Evolutionary conservation across 2,329 filamentous ascomycete genomes (phyloP).

Genomic region (Aphanocladium album): DNA sequence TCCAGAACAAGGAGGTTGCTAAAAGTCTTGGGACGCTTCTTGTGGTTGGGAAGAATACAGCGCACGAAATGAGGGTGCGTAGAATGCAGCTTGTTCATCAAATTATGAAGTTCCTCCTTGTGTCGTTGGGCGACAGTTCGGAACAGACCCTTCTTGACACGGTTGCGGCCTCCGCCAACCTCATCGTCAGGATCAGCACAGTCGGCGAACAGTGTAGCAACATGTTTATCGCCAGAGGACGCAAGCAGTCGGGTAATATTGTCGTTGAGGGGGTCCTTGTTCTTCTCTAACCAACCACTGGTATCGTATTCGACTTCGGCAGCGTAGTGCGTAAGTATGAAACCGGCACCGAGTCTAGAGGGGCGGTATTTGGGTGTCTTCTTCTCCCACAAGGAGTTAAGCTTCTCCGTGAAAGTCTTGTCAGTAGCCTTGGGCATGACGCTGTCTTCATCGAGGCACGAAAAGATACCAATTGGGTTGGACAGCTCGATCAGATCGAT

Average conservation of each 20-base stretch:
- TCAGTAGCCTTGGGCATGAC: constrained; percentile 99
- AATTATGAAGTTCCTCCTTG: constrained; percentile 94
- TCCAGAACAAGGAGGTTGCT: constrained; percentile 89
- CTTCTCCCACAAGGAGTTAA: constrained; percentile 95
- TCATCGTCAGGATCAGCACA: constrained; percentile 81
- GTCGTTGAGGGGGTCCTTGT: constrained; percentile 97
- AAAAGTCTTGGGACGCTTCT: constrained; percentile 91
- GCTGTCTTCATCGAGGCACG: constrained; percentile 92
- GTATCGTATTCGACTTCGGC: constrained; percentile 97
- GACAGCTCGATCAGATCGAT: constrained; percentile 95
- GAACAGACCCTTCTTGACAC: constrained; percentile 96
- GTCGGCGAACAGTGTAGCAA: constrained; percentile 80
- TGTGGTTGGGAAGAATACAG: constrained; percentile 96
- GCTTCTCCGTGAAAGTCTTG: constrained; percentile 92
- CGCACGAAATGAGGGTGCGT: constrained; percentile 98
- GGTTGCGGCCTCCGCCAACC: constrained; percentile 59
- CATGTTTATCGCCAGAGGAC: constrained; percentile 73
- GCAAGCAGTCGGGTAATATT: constrained; percentile 89
- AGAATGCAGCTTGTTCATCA: constrained; percentile 91
- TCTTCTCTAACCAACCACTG: constrained; percentile 94
- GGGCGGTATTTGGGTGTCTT: constrained; percentile 91
- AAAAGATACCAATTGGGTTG: constrained; percentile 98
- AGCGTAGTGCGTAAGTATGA: constrained; percentile 94
- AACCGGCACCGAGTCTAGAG: constrained; percentile 83
- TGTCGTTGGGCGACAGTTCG: constrained; percentile 93